phyloP scores from a whole-genome alignment of 495 filamentous ascomycete genomes.

The Daldinia caldariorum region DNA sequence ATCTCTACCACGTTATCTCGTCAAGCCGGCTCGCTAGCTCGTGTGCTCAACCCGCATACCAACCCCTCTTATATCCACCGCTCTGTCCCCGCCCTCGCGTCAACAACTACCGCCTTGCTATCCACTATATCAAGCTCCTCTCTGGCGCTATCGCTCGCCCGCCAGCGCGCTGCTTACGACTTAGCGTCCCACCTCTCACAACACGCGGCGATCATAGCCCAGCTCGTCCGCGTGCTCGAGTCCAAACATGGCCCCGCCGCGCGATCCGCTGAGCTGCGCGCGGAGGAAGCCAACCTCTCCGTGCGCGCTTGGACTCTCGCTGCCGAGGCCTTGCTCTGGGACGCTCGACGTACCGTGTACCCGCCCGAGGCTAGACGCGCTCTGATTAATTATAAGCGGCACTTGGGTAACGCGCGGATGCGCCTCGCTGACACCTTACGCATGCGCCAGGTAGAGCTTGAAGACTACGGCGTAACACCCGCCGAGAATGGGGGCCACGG shows the following conservation, averaged over 20 bases:
- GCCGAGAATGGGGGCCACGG: conserved; percentile 38
- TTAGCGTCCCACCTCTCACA: conserved; percentile 46
- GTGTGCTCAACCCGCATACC: conserved; percentile 58
- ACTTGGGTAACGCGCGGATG: conserved; percentile 62
- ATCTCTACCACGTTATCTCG: conserved; percentile 54
- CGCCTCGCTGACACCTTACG: conserved; percentile 59
- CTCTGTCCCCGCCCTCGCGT: conserved; percentile 53
- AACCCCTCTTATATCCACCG: conserved; percentile 65
- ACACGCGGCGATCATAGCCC: conserved; percentile 46
- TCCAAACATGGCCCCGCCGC: conserved; percentile 73
- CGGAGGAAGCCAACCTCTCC: conserved; percentile 63
- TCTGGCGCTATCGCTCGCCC: conserved; percentile 45
- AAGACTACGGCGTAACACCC: conserved; percentile 61
- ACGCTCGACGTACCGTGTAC: conserved; percentile 57
- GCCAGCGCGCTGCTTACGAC: conserved; percentile 46
- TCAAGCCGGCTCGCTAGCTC: conserved; percentile 54
- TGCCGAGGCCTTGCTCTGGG: conserved; percentile 49
- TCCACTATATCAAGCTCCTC: conserved; percentile 36
- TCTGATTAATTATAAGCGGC: conserved; percentile 63
- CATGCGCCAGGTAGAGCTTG: conserved; percentile 60
- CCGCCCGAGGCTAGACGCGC: conserved; percentile 66
- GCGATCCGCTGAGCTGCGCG: conserved; percentile 68
- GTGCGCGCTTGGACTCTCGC: conserved; percentile 58
- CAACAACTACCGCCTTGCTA: conserved; percentile 43
- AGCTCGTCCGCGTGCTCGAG: conserved; percentile 53